Percentiles rank a stretch among this genome's conserved stretches.
phyloP scores from a whole-genome alignment of 2,329 filamentous ascomycete genomes.

The Aspergillus unguis region DNA sequence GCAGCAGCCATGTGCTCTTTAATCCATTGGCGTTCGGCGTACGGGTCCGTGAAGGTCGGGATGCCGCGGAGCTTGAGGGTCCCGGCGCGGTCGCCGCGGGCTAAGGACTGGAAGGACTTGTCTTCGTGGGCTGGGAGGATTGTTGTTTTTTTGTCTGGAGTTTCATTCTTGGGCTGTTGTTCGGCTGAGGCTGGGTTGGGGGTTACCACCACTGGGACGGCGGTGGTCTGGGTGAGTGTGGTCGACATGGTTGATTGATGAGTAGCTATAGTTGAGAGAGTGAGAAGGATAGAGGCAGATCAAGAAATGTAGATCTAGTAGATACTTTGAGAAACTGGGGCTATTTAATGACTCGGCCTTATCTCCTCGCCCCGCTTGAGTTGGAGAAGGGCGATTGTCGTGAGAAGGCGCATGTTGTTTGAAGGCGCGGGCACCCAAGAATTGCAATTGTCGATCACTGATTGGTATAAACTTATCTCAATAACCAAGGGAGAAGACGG shows the following conservation, averaged over 20 bases:
- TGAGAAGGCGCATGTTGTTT: slow-evolving; percentile 12
- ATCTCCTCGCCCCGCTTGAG: slow-evolving; percentile 30
- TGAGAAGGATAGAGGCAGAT: not conserved
- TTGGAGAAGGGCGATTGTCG: slow-evolving; percentile 34
- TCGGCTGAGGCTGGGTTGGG: not conserved
- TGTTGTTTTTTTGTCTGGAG: not conserved
- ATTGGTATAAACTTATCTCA: too few species aligned
- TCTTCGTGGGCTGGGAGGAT: slow-evolving; percentile 25
- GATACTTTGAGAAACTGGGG: not conserved
- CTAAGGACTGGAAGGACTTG: slow-evolving; percentile 32
- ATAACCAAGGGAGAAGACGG: too few species aligned
- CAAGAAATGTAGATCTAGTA: not conserved
- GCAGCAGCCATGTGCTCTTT: slow-evolving; percentile 49
- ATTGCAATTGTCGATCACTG: not conserved
- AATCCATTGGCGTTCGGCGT: slow-evolving; percentile 51
- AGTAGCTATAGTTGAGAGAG: not conserved
- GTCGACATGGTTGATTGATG: slow-evolving; percentile 7
- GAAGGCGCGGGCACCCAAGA: not conserved
- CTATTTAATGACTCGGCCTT: not conserved
- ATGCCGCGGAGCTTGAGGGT: slow-evolving; percentile 37
- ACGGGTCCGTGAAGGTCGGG: slow-evolving; percentile 40
- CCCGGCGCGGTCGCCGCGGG: slow-evolving; percentile 36
- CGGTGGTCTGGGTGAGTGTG: slow-evolving; percentile 13
- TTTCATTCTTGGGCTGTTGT: not conserved
- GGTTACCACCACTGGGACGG: slow-evolving; percentile 12